phyloP scores from a whole-genome alignment of 2,329 filamentous ascomycete species.

The Fusarium virguliforme region DNA sequence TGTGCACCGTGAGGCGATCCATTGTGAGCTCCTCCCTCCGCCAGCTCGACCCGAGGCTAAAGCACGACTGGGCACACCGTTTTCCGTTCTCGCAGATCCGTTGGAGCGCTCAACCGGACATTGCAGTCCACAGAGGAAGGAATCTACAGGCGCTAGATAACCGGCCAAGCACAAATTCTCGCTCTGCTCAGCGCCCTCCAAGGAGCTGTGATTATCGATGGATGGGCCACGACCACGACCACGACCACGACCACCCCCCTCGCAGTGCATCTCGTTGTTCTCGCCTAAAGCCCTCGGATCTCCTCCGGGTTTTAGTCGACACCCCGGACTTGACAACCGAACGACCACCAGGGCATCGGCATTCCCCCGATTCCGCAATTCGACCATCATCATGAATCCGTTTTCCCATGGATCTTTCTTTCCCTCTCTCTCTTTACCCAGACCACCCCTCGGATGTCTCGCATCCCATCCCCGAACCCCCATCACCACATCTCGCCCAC shows the following conservation, averaged over 20 bases:
- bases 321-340: constrained; percentile 30
- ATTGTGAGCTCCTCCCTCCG: constrained; percentile 14
- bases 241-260: not conserved
- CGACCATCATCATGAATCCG: constrained; percentile 34
- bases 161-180: constrained; percentile 20
- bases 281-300: constrained; percentile 30
- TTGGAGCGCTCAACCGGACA: constrained; percentile 30
- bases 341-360: constrained; percentile 22
- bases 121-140: constrained; percentile 33
- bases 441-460: constrained; percentile 35
- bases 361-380: constrained; percentile 20
- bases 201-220: constrained; percentile 4
- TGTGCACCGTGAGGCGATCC: constrained; percentile 3
- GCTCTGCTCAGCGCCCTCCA: constrained; percentile 2
- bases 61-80: constrained; percentile 25
- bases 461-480: constrained; percentile 32
- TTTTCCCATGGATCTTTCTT: constrained; percentile 29
- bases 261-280: constrained; percentile 13
- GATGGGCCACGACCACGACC: no score
- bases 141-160: constrained; percentile 1
- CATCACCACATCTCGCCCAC: constrained; percentile 26
- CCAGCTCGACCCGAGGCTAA: constrained; percentile 12
- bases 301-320: constrained; percentile 25
- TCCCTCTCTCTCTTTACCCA: constrained; percentile 17
- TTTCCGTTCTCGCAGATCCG: constrained; percentile 20